phyloP scores from a whole-genome alignment of 2,329 filamentous ascomycete species.

The Talaromyces sp. region DNA sequence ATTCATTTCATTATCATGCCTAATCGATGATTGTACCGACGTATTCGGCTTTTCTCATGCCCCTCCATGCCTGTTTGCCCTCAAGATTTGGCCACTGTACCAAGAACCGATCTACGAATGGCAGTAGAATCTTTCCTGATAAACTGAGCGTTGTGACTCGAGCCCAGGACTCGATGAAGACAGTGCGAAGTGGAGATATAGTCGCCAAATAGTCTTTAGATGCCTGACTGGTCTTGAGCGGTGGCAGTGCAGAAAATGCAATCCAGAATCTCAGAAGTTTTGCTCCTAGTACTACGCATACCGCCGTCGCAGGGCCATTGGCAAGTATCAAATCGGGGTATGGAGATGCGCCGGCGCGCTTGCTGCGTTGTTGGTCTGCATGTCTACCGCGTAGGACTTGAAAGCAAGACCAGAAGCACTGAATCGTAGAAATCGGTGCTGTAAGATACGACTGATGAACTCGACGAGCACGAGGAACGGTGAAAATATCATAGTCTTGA shows the following conservation, averaged over 20 bases:
- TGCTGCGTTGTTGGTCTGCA: conserved; percentile 32
- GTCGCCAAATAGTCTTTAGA: conserved; percentile 21
- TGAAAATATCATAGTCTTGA: conserved; percentile 33
- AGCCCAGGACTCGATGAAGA: conserved; percentile 94
- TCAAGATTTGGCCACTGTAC: conserved; percentile 76
- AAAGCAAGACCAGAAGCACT: conserved; percentile 64
- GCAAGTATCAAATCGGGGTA: conserved; percentile 76
- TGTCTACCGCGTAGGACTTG: conserved; percentile 51
- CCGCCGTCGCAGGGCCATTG: conserved; percentile 85
- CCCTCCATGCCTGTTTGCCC: conserved; percentile 40
- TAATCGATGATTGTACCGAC: conserved; percentile 40
- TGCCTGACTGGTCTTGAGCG: conserved; percentile 5
- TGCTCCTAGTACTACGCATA: conserved; percentile 66
- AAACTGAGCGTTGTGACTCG: conserved; percentile 78
- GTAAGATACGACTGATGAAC: conserved; percentile 80
- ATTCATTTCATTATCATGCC: not conserved
- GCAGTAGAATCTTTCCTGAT: conserved; percentile 73
- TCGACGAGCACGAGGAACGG: conserved; percentile 71
- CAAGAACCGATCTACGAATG: conserved; percentile 72
- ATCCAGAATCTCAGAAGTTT: conserved; percentile 57
- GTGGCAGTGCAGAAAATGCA: conserved; percentile 22
- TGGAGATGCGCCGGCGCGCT: conserved; percentile 28
- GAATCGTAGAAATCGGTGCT: conserved; percentile 66
- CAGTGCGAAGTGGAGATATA: conserved; percentile 62
- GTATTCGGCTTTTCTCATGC: conserved; percentile 41